Evolutionary conservation across 148 eudicot species (phyloP).

Genomic region (Rhododendron henanense): DNA sequence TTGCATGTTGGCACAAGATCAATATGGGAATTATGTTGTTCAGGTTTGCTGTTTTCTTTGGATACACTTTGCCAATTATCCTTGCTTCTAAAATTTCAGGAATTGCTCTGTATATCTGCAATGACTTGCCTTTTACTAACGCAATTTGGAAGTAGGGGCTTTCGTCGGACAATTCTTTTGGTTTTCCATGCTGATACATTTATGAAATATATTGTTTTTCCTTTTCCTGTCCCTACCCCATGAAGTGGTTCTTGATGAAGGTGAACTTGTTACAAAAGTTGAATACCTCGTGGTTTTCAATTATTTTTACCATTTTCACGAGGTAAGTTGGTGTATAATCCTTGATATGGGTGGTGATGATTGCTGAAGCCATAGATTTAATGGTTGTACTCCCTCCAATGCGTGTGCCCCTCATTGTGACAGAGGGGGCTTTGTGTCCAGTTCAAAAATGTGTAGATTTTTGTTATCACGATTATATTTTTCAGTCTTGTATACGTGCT

Average conservation of each 20-base stretch:
- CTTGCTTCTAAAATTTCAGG: not conserved
- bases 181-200: not conserved
- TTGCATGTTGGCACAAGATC: conserved; percentile 74
- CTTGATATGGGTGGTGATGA: not conserved
- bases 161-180: not conserved
- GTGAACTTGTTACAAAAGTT: not conserved
- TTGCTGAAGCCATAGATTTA: not conserved
- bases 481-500: not conserved
- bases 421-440: not conserved
- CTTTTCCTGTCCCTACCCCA: not conserved
- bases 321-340: not conserved
- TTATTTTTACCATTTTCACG: not conserved
- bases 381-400: not conserved
- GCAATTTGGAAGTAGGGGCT: not conserved
- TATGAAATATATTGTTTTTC: not conserved
- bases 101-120: not conserved
- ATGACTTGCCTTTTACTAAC: not conserved
- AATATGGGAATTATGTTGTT: conserved; percentile 84
- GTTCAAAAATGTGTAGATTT: not conserved
- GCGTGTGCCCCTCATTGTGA: not conserved
- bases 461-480: not conserved
- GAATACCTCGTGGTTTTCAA: not conserved
- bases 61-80: not conserved
- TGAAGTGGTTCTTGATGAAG: not conserved
- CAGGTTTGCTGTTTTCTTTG: conserved; percentile 43